phyloP scores from a whole-genome alignment of 2,329 filamentous ascomycete genomes.

The Neonectria magnoliae region DNA sequence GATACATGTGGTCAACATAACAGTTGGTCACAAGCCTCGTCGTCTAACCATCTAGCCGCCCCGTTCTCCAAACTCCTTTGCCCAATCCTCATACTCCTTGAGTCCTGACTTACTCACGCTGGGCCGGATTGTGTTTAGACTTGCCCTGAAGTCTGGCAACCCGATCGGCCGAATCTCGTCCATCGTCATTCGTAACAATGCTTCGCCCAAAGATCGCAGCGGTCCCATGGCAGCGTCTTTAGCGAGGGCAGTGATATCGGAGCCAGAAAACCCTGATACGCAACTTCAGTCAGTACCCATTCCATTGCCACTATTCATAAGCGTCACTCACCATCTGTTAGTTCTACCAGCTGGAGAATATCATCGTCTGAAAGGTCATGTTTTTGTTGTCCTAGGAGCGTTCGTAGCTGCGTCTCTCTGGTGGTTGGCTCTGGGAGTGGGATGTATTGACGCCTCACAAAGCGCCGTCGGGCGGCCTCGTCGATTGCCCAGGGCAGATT shows the following conservation, averaged over 20 bases:
- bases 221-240: constrained; percentile 99
- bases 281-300: constrained; percentile 9
- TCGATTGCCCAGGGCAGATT: constrained; percentile 99
- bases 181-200: constrained; percentile 88
- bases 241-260: constrained; percentile 93
- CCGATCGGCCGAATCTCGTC: constrained; percentile 92
- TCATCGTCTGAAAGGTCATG: constrained; percentile 79
- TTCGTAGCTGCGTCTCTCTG: constrained; percentile 80
- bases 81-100: constrained; percentile 94
- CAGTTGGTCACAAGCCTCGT: constrained; percentile 2
- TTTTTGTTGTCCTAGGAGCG: constrained; percentile 86
- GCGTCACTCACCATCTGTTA: constrained; percentile 79
- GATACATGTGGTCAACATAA: constrained; percentile 28
- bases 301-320: not conserved
- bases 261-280: constrained; percentile 89
- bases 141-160: constrained; percentile 84
- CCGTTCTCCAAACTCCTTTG: constrained; percentile 89
- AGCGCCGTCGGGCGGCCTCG: constrained; percentile 88
- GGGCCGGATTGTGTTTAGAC: constrained; percentile 84
- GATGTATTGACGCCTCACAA: constrained; percentile 95
- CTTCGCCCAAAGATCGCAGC: constrained; percentile 87
- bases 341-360: constrained; percentile 75
- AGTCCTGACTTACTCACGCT: constrained; percentile 88
- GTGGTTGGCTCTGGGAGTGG: constrained; percentile 89
- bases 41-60: constrained; percentile 68